Conservation (phyloP, 2,329 filamentous ascomycete genomes). For the Penicillium sp. region DNA sequence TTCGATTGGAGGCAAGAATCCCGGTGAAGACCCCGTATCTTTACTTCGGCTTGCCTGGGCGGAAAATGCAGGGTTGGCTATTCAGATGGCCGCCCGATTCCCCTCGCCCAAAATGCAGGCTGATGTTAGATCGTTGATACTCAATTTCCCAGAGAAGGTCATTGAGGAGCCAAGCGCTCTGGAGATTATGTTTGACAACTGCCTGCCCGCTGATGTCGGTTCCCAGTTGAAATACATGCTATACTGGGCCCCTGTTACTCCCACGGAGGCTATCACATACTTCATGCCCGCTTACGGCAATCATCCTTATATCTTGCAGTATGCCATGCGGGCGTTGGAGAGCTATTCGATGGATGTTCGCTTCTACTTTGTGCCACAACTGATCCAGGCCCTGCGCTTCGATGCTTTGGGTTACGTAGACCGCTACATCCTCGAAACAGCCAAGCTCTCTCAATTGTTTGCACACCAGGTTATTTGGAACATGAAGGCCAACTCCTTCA, state of each 20-base stretch:
- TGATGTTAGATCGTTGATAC: conserved; percentile 74
- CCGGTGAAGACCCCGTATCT: conserved; percentile 55
- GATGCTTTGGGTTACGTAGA: conserved; percentile 93
- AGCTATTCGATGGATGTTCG: conserved; percentile 94
- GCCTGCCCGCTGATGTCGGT: conserved; percentile 73
- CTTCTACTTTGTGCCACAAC: conserved; percentile 98
- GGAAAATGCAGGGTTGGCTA: conserved; percentile 80
- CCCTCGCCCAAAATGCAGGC: conserved; percentile 68
- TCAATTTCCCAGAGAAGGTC: conserved; percentile 81
- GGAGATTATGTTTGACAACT: conserved; percentile 73
- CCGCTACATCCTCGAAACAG: conserved; percentile 93
- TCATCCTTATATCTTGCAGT: conserved; percentile 90
- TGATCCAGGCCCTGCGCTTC: conserved; percentile 91
- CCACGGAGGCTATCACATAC: conserved; percentile 87
- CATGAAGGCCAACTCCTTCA: conserved; percentile 98
- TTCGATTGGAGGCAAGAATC: conserved; percentile 42
- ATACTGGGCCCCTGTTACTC: conserved; percentile 90
- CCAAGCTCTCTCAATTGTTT: conserved; percentile 95
- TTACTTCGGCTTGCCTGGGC: conserved; percentile 81
- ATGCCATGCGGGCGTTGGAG: conserved; percentile 91
- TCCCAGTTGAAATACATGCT: conserved; percentile 89
- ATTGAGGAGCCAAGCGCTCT: conserved; percentile 78
- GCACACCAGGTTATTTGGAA: conserved; percentile 99
- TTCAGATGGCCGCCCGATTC: conserved; percentile 79
- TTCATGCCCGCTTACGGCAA: conserved; percentile 89